Percentiles rank a stretch among this genome's conserved stretches.
phyloP scores from a whole-genome alignment of 2,329 filamentous ascomycete species.

The Cadophora malorum region DNA sequence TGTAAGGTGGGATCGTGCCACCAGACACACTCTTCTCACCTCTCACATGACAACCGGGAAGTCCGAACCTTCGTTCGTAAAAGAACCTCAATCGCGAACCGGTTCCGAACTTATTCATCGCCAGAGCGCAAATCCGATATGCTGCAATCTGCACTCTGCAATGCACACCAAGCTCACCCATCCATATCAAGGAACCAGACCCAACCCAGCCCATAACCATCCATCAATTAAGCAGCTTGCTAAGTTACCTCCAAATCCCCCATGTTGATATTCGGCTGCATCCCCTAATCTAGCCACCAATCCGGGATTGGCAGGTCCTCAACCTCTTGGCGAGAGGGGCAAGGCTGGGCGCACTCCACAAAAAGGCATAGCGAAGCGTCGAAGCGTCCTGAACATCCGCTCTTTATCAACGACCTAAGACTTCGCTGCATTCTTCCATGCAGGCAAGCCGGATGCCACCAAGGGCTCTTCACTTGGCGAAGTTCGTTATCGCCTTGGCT shows the following conservation, averaged over 20 bases:
- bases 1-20: no score
- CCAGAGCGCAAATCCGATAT: background rate
- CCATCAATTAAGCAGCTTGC: background rate
- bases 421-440: constrained; percentile 7
- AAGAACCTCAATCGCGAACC: background rate
- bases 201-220: background rate
- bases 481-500: constrained; percentile 22
- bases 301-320: background rate
- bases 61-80: no score
- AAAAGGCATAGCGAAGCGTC: background rate
- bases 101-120: background rate
- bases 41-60: no score
- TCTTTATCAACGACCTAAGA: constrained; percentile 7
- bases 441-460: background rate
- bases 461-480: background rate
- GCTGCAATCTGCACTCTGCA: background rate
- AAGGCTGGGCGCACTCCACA: background rate
- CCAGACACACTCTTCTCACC: no score
- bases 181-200: background rate
- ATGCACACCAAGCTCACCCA: background rate
- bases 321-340: background rate
- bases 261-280: constrained; percentile 11
- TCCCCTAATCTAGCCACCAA: background rate
- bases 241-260: background rate
- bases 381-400: no score